Conservation (phyloP, 202 grass and related monocot species). For the Hordeum pubiflorum region DNA sequence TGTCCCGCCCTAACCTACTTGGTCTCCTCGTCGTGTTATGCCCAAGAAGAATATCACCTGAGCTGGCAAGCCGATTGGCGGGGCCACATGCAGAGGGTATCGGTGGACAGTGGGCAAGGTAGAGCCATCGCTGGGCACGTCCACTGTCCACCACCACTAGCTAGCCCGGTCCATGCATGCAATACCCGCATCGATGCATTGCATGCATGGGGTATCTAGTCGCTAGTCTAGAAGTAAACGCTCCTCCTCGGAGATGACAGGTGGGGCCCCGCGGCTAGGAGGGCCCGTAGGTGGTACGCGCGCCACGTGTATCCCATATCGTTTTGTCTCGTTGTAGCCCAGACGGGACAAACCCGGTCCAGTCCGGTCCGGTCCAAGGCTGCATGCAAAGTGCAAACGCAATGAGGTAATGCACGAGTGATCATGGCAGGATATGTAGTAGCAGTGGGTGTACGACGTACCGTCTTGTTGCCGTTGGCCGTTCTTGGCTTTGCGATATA, state of each 20-base stretch:
- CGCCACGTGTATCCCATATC: constrained; percentile 33
- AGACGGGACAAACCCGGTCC: constrained; percentile 40
- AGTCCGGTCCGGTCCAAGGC: constrained; percentile 27
- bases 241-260: background rate
- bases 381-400: constrained; percentile 9
- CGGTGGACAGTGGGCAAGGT: constrained; percentile 12
- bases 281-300: background rate
- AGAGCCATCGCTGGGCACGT: background rate
- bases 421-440: background rate
- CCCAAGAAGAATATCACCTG: constrained; percentile 21
- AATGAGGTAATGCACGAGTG: background rate
- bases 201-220: background rate
- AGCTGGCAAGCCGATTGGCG: background rate
- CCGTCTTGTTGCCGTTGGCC: constrained; percentile 1
- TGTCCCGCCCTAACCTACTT: background rate
- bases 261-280: background rate
- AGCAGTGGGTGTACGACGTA: background rate
- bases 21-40: constrained; percentile 35
- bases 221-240: background rate
- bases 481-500: background rate
- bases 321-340: constrained; percentile 39
- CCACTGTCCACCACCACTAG: constrained; percentile 1
- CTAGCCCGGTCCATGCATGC: background rate
- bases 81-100: background rate
- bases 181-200: background rate